These are phyloP conservation scores for Fusarium succisae DNA, from an alignment of 2,329 filamentous ascomycete species.

Conservation along the genomic window DNA sequence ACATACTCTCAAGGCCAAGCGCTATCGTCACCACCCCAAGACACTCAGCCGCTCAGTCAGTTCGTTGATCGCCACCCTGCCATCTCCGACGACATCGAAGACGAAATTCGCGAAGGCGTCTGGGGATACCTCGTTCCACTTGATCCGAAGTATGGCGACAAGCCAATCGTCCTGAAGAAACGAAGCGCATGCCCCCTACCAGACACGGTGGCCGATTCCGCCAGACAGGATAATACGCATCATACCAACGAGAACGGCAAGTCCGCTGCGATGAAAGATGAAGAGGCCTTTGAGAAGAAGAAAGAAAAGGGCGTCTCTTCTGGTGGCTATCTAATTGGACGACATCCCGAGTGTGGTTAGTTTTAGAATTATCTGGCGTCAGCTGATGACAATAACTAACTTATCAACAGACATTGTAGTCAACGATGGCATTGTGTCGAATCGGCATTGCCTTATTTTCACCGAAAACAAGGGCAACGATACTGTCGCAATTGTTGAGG, in stretches of 20 bases:
- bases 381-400: conserved; percentile 26
- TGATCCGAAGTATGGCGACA: conserved; percentile 73
- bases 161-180: conserved; percentile 76
- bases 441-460: conserved; percentile 80
- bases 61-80: conserved; percentile 76
- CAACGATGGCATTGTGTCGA: conserved; percentile 83
- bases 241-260: conserved; percentile 56
- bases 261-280: conserved; percentile 60
- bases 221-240: conserved; percentile 51
- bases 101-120: conserved; percentile 84
- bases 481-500: conserved; percentile 82
- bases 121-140: conserved; percentile 96
- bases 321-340: conserved; percentile 88
- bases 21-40: conserved; percentile 72
- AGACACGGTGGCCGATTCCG: conserved; percentile 51
- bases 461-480: conserved; percentile 66
- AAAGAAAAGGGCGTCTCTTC: conserved; percentile 71
- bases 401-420: conserved; percentile 70
- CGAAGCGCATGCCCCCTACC: conserved; percentile 75
- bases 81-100: conserved; percentile 83
- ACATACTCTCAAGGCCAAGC: conserved; percentile 55
- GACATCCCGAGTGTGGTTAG: conserved; percentile 93
- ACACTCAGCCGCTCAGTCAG: conserved; percentile 70
- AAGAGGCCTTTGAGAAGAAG: conserved; percentile 69
- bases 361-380: neutral